A percentile compares a stretch with the other conserved stretches of the same genome.
These are phyloP conservation scores for Moniliophthora roreri DNA, from an alignment of 1,284 basidiomycete genomes.

Conservation along the genomic window DNA sequence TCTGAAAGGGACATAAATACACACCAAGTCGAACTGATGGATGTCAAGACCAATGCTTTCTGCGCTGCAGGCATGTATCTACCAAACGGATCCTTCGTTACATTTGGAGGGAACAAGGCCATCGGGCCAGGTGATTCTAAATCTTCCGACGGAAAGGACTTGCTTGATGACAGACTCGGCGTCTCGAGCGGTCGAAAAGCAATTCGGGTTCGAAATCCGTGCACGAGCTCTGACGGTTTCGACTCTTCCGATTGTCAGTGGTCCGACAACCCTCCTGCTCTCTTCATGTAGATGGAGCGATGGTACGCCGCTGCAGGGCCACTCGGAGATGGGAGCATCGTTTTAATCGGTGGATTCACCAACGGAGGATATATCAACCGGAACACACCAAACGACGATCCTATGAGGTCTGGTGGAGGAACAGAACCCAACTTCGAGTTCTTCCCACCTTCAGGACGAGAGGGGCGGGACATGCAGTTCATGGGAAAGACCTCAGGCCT, in stretches of 20 bases:
- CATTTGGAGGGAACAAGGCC: slow-evolving; percentile 76
- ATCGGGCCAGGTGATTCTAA: slow-evolving; percentile 69
- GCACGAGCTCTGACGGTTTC: slow-evolving; percentile 52
- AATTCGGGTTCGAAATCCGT: slow-evolving; percentile 77
- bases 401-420: slow-evolving; percentile 61
- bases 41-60: slow-evolving; percentile 79
- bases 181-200: slow-evolving; percentile 66
- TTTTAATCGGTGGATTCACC: slow-evolving; percentile 77
- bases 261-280: slow-evolving; percentile 67
- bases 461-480: slow-evolving; percentile 71
- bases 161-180: slow-evolving; percentile 57
- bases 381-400: slow-evolving; percentile 69
- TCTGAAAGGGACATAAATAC: slow-evolving; percentile 47
- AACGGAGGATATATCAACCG: slow-evolving; percentile 89
- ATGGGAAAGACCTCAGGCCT: slow-evolving; percentile 17
- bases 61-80: slow-evolving; percentile 75
- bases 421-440: slow-evolving; percentile 77
- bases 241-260: slow-evolving; percentile 60
- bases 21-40: slow-evolving; percentile 57
- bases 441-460: slow-evolving; percentile 65
- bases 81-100: slow-evolving; percentile 61
- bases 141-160: slow-evolving; percentile 44
- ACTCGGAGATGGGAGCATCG: slow-evolving; percentile 64
- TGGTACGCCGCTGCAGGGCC: slow-evolving; percentile 90
- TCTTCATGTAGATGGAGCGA: slow-evolving; percentile 74